Evolutionary conservation across 192 early-diverging fungal species (phyloP).

Genomic region (Mortierella claussenii): DNA sequence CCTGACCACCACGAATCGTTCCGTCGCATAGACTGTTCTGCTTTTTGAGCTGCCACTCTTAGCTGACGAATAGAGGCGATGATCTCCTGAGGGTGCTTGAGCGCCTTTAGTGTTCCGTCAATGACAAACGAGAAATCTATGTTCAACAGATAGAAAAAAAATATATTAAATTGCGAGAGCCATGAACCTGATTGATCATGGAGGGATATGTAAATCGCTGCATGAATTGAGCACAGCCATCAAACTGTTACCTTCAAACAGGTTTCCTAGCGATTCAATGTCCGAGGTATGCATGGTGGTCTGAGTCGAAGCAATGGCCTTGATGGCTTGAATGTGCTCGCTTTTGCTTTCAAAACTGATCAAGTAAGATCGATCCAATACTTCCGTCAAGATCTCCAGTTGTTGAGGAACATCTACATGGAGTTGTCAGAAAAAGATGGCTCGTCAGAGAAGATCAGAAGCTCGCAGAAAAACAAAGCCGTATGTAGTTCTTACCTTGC

Average conservation of each 20-base stretch:
- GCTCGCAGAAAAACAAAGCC: too few species aligned
- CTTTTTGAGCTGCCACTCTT: conserved; percentile 4
- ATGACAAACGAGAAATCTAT: conserved; percentile 52
- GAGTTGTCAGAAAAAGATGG: background rate
- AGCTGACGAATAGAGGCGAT: conserved; percentile 34
- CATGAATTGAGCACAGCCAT: too few species aligned
- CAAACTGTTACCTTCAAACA: conserved; percentile 54
- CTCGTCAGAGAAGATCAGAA: too few species aligned
- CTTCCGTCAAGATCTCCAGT: conserved; percentile 21
- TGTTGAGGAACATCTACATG: conserved; percentile 50
- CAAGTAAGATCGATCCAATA: conserved; percentile 18
- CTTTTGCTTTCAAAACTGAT: conserved; percentile 32
- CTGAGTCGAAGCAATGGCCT: conserved; percentile 34
- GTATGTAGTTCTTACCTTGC: conserved; percentile 54
- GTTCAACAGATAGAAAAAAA: too few species aligned
- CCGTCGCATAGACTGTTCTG: conserved; percentile 33
- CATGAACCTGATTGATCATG: too few species aligned
- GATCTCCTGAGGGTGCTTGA: conserved; percentile 40
- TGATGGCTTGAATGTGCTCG: conserved; percentile 18
- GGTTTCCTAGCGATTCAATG: conserved; percentile 43
- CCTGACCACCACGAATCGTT: conserved; percentile 47
- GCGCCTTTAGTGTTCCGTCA: conserved; percentile 39
- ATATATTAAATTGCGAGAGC: too few species aligned
- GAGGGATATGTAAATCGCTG: too few species aligned
- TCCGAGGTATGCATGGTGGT: conserved; percentile 43